These are phyloP conservation scores for Pseudocercospora ulei DNA, from an alignment of 2,329 filamentous ascomycete species.

Conservation along the genomic window DNA sequence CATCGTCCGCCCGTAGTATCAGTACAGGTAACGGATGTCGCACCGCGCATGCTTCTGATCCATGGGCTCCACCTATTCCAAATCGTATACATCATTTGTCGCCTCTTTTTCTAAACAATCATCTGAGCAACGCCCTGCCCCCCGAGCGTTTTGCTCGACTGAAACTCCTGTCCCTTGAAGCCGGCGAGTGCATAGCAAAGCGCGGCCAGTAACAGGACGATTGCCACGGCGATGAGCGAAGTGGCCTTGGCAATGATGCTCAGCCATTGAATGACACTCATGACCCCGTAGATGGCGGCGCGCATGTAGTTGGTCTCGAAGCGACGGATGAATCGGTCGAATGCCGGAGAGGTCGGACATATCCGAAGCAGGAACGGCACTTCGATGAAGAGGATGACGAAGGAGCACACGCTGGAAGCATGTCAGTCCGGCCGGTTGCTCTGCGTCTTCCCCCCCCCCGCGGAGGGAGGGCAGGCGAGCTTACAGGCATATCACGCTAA, in stretches of 20 bases:
- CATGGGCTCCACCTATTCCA: neutral
- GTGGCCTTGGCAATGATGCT: slow-evolving; percentile 57
- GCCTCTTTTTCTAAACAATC: slow-evolving; percentile 58
- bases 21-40: too few species aligned
- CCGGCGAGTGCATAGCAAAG: slow-evolving; percentile 72
- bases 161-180: slow-evolving; percentile 73
- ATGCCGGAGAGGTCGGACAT: slow-evolving; percentile 83
- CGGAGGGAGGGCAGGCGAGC: slow-evolving; percentile 16
- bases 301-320: slow-evolving; percentile 97
- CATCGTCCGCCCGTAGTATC: too few species aligned
- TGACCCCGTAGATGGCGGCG: slow-evolving; percentile 70
- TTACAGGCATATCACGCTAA: slow-evolving; percentile 48
- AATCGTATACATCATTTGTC: neutral
- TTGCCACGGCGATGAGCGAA: slow-evolving; percentile 74
- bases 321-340: slow-evolving; percentile 79
- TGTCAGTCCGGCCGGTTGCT: too few species aligned
- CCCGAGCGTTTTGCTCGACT: slow-evolving; percentile 90
- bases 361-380: slow-evolving; percentile 92
- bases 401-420: slow-evolving; percentile 38
- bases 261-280: slow-evolving; percentile 77
- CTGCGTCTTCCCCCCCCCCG: too few species aligned
- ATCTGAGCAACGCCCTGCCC: slow-evolving; percentile 92
- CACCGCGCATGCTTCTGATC: too few species aligned
- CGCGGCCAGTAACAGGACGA: slow-evolving; percentile 67
- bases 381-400: slow-evolving; percentile 50